Conservation (phyloP, 768 basidiomycete species). For the Boletus rex-veris region DNA sequence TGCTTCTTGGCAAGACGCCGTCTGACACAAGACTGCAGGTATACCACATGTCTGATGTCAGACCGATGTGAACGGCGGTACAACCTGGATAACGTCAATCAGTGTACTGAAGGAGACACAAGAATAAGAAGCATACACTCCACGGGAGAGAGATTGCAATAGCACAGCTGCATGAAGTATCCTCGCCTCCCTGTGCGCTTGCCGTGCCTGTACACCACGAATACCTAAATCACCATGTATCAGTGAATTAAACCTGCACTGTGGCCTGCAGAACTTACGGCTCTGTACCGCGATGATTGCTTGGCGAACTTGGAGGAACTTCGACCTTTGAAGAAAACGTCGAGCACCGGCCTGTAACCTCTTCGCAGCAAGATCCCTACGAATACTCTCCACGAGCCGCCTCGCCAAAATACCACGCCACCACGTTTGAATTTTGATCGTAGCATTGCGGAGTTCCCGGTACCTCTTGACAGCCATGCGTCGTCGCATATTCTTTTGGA, state of each 20-base stretch:
- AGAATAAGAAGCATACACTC: slow-evolving; percentile 61
- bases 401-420: slow-evolving; percentile 87
- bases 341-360: slow-evolving; percentile 73
- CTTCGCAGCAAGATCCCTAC: slow-evolving; percentile 70
- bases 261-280: slow-evolving; percentile 51
- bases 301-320: slow-evolving; percentile 58
- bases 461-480: slow-evolving; percentile 82
- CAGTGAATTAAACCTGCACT: slow-evolving; percentile 3
- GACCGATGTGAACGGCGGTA: slow-evolving; percentile 50
- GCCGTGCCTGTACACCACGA: slow-evolving; percentile 72
- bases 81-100: slow-evolving; percentile 39
- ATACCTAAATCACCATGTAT: slow-evolving; percentile 44
- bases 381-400: slow-evolving; percentile 63
- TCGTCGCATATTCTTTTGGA: slow-evolving; percentile 96
- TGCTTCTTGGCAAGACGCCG: slow-evolving; percentile 84
- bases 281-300: slow-evolving; percentile 77
- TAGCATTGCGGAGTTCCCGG: slow-evolving; percentile 59
- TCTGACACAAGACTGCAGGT: slow-evolving; percentile 88
- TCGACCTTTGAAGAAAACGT: slow-evolving; percentile 68
- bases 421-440: slow-evolving; percentile 89
- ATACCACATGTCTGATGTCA: slow-evolving; percentile 72
- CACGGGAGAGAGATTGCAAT: slow-evolving; percentile 83
- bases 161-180: slow-evolving; percentile 59
- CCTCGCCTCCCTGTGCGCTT: slow-evolving; percentile 52
- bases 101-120: not conserved